Evolutionary conservation across 1,284 basidiomycete genomes (phyloP).

Genomic region (Hemileia vastatrix): DNA sequence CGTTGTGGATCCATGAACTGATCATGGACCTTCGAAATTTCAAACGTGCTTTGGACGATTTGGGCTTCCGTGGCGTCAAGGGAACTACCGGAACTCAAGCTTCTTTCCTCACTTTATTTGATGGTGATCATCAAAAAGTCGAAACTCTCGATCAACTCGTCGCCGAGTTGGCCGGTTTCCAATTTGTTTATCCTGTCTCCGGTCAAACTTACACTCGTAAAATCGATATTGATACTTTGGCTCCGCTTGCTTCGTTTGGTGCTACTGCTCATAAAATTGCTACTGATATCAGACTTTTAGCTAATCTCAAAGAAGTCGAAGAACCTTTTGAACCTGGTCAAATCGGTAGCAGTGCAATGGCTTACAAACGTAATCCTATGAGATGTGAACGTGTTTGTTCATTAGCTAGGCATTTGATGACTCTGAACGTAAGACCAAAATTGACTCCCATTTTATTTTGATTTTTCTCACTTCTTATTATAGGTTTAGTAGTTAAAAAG

Average conservation of each 20-base stretch:
- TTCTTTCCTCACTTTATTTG: constrained; percentile 86
- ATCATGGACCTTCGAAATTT: constrained; percentile 95
- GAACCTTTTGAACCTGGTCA: constrained; percentile 99
- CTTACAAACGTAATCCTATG: constrained; percentile 99
- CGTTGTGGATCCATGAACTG: constrained; percentile 86
- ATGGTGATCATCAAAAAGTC: constrained; percentile 91
- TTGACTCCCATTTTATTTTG: background rate
- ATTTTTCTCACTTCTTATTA: background rate
- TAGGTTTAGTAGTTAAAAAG: background rate
- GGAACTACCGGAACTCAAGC: constrained; percentile 98
- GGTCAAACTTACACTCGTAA: constrained; percentile 98
- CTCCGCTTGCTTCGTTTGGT: constrained; percentile 78
- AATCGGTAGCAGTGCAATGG: constrained; percentile 86
- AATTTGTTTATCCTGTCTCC: constrained; percentile 91
- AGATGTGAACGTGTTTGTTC: constrained; percentile 95
- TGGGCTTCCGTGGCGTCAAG: constrained; percentile 97
- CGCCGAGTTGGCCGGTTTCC: constrained; percentile 81
- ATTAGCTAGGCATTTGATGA: constrained; percentile 83
- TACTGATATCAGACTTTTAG: constrained; percentile 76
- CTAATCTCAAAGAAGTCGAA: constrained; percentile 95
- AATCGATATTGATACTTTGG: constrained; percentile 87
- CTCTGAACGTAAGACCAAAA: constrained; percentile 48
- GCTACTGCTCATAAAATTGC: constrained; percentile 97
- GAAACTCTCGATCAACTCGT: constrained; percentile 80
- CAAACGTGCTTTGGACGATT: constrained; percentile 76